Evolutionary conservation across 495 filamentous ascomycete genomes (phyloP).

Genomic region (Trichoderma asperelloides): DNA sequence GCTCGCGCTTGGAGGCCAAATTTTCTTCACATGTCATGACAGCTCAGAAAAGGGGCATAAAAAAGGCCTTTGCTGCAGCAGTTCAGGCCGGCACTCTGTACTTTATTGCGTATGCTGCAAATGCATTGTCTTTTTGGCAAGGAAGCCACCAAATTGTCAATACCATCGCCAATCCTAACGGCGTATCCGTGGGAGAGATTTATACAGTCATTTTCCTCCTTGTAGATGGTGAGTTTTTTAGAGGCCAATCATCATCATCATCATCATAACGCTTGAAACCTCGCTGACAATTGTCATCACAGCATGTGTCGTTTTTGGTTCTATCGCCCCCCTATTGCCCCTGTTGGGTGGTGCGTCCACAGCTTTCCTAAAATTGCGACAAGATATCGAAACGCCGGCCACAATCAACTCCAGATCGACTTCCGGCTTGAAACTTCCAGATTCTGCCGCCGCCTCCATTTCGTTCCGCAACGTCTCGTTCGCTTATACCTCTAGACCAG

Average conservation of each 20-base stretch:
- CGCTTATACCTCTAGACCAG: slow-evolving; percentile 50
- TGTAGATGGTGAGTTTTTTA: slow-evolving; percentile 44
- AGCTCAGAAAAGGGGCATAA: slow-evolving; percentile 43
- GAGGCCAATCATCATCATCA: background rate
- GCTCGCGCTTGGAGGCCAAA: slow-evolving; percentile 39
- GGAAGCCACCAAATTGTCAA: slow-evolving; percentile 46
- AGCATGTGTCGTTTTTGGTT: slow-evolving; percentile 54
- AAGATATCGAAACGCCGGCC: slow-evolving; percentile 36
- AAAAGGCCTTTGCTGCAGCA: slow-evolving; percentile 50
- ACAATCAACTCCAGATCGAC: slow-evolving; percentile 38
- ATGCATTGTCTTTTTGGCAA: slow-evolving; percentile 60
- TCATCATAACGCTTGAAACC: background rate
- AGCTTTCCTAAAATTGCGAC: slow-evolving; percentile 40
- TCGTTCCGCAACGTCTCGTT: slow-evolving; percentile 49
- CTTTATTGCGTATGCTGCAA: slow-evolving; percentile 56
- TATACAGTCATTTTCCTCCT: slow-evolving; percentile 61
- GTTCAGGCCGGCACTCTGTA: slow-evolving; percentile 57
- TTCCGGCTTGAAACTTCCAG: slow-evolving; percentile 24
- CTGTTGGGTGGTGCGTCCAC: slow-evolving; percentile 49
- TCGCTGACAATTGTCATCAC: background rate
- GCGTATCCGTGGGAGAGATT: slow-evolving; percentile 42
- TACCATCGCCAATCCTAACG: slow-evolving; percentile 31
- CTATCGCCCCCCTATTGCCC: slow-evolving; percentile 54
- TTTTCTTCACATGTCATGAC: slow-evolving; percentile 38
- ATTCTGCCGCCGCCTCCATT: slow-evolving; percentile 34